Evolutionary conservation across 306 rosid genomes (phyloP).

Genomic region (Medicago arabica): DNA sequence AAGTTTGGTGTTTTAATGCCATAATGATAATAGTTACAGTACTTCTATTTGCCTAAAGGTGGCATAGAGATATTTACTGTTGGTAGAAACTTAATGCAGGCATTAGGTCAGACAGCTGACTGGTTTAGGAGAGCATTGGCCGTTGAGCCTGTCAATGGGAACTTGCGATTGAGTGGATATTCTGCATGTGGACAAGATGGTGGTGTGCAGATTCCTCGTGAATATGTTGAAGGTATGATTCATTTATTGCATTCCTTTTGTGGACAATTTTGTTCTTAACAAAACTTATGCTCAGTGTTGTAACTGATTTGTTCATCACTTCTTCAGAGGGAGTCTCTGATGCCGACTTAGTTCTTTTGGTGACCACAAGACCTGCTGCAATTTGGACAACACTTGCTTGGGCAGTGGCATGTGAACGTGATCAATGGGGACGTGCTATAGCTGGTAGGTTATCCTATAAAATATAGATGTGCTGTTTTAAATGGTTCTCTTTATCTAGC

Average conservation of each 20-base stretch:
- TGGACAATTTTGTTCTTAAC: slow-evolving; percentile 29
- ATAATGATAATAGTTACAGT: slow-evolving; percentile 17
- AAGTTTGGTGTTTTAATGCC: slow-evolving; percentile 14
- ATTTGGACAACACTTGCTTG: slow-evolving; percentile 98
- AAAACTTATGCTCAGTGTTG: slow-evolving; percentile 4
- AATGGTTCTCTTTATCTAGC: slow-evolving; percentile 31
- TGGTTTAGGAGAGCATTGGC: slow-evolving; percentile 95
- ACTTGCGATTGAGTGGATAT: slow-evolving; percentile 92
- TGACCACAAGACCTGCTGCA: slow-evolving; percentile 97
- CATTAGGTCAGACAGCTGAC: slow-evolving; percentile 91
- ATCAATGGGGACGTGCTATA: slow-evolving; percentile 99
- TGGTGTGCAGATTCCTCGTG: slow-evolving; percentile 93
- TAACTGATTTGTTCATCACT: slow-evolving; percentile 38
- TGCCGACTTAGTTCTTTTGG: slow-evolving; percentile 96
- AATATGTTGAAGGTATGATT: slow-evolving; percentile 86
- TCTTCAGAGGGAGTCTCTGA: slow-evolving; percentile 79
- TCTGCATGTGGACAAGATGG: slow-evolving; percentile 99
- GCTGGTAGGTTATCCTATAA: slow-evolving; percentile 69
- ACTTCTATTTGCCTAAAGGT: slow-evolving; percentile 6
- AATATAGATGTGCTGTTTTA: slow-evolving; percentile 23
- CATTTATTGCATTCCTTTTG: slow-evolving; percentile 20
- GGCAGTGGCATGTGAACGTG: slow-evolving; percentile 99
- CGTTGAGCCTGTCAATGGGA: slow-evolving; percentile 97
- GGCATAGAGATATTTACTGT: slow-evolving; percentile 40
- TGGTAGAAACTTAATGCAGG: slow-evolving; percentile 61